These are phyloP conservation scores for Cutaneotrichosporon cyanovorans DNA, from an alignment of 1,284 basidiomycete species.

Conservation along the genomic window DNA sequence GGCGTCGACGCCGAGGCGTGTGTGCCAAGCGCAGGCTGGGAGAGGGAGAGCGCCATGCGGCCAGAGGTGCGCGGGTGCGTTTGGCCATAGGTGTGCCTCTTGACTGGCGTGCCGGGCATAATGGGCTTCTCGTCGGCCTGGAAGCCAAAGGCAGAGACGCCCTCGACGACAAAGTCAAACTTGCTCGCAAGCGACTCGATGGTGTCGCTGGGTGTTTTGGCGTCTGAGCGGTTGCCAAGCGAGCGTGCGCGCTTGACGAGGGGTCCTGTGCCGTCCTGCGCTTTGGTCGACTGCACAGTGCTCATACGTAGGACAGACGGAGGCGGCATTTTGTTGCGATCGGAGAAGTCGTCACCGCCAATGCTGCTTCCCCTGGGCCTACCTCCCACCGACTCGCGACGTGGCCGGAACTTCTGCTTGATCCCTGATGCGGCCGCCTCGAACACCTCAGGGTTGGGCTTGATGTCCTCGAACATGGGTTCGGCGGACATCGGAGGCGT, in stretches of 20 bases:
- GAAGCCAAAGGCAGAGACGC: slow-evolving; percentile 23
- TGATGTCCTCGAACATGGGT: slow-evolving; percentile 34
- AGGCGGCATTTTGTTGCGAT: slow-evolving; percentile 10
- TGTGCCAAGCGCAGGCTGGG: slow-evolving; percentile 11
- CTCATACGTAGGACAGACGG: slow-evolving; percentile 13
- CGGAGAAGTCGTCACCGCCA: neutral
- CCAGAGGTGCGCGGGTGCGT: slow-evolving; percentile 7
- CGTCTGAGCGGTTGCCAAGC: slow-evolving; percentile 7
- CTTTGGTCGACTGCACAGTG: neutral
- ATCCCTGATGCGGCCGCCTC: slow-evolving; percentile 32
- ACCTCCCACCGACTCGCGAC: slow-evolving; percentile 40
- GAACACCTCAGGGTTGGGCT: slow-evolving; percentile 45
- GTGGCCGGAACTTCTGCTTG: slow-evolving; percentile 43
- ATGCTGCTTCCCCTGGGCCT: too few species aligned
- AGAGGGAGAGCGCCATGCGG: slow-evolving; percentile 12
- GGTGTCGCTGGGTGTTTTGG: slow-evolving; percentile 24
- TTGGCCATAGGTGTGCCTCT: slow-evolving; percentile 36
- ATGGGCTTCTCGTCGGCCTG: slow-evolving; percentile 29
- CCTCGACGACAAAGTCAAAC: slow-evolving; percentile 41
- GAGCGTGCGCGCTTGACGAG: slow-evolving; percentile 15
- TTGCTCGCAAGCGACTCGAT: slow-evolving; percentile 18
- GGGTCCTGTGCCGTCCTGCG: neutral
- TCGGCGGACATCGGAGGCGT: slow-evolving; percentile 35
- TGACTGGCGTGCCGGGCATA: slow-evolving; percentile 47
- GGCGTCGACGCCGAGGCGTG: slow-evolving; percentile 4